Evolutionary conservation across 768 basidiomycete species (phyloP).

Genomic region (Tylopilus plumbeoviolaceoides): DNA sequence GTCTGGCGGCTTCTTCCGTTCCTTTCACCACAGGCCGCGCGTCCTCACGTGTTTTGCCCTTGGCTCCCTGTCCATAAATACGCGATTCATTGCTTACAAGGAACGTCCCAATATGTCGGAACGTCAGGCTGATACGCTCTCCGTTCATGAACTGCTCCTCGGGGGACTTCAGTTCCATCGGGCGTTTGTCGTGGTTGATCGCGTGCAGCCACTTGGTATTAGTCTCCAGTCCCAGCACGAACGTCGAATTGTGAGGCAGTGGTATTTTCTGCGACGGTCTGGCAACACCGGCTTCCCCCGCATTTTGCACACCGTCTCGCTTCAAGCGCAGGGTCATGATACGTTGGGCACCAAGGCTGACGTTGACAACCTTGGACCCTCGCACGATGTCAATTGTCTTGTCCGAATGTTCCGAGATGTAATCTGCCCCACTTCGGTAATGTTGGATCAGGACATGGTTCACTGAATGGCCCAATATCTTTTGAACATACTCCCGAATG

Average conservation of each 20-base stretch:
- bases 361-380: constrained; percentile 74
- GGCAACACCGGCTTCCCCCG: constrained; percentile 22
- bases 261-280: constrained; percentile 58
- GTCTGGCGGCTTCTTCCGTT: constrained; percentile 39
- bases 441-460: constrained; percentile 84
- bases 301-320: constrained; percentile 37
- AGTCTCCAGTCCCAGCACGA: constrained; percentile 71
- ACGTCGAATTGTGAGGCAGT: constrained; percentile 79
- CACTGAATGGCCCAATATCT: constrained; percentile 56
- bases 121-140: constrained; percentile 75
- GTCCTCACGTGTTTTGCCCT: constrained; percentile 51
- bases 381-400: constrained; percentile 80
- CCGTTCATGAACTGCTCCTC: constrained; percentile 55
- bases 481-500: constrained; percentile 63
- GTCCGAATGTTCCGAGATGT: constrained; percentile 84
- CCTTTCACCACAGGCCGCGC: constrained; percentile 55
- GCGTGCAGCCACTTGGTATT: constrained; percentile 75
- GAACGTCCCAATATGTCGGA: constrained; percentile 76
- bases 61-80: constrained; percentile 76
- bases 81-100: constrained; percentile 43
- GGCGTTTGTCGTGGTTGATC: constrained; percentile 74
- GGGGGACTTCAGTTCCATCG: constrained; percentile 44
- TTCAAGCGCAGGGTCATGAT: constrained; percentile 73
- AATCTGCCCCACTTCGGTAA: constrained; percentile 75
- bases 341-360: constrained; percentile 75